Conservation (phyloP, 176 grass and related monocot genomes). For the Juncus effusus region DNA sequence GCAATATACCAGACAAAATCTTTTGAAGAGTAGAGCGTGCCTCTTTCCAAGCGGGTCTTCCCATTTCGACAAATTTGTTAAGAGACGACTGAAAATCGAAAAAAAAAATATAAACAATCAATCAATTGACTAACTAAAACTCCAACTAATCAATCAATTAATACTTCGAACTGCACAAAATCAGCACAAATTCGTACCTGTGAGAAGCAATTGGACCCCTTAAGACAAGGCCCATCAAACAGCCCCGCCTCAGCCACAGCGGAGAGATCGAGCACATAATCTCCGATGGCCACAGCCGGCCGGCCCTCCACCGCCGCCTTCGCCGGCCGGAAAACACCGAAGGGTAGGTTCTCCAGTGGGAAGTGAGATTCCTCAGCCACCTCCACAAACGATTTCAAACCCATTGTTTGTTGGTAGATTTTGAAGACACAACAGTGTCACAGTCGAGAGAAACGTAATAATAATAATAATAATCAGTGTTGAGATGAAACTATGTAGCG, state of each 20-base stretch:
- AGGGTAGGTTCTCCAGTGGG: slow-evolving; percentile 93
- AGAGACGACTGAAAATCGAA: slow-evolving; percentile 59
- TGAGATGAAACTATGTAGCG: no score
- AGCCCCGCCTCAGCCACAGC: slow-evolving; percentile 67
- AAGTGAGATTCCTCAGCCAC: slow-evolving; percentile 72
- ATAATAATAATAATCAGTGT: no score
- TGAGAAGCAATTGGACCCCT: slow-evolving; percentile 56
- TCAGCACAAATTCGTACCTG: slow-evolving; percentile 37
- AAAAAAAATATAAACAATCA: background rate
- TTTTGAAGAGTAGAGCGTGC: slow-evolving; percentile 80
- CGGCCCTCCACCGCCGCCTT: slow-evolving; percentile 29
- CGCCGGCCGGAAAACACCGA: slow-evolving; percentile 60
- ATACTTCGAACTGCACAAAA: background rate
- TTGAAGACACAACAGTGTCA: no score
- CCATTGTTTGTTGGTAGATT: slow-evolving; percentile 19
- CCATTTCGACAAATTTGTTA: slow-evolving; percentile 88
- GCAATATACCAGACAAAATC: slow-evolving; percentile 60
- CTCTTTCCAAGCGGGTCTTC: slow-evolving; percentile 83
- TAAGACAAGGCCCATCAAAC: slow-evolving; percentile 73
- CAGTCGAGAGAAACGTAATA: no score
- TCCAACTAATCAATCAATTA: background rate
- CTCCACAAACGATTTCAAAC: slow-evolving; percentile 77
- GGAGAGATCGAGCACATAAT: slow-evolving; percentile 84
- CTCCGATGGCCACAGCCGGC: slow-evolving; percentile 76
- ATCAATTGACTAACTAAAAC: background rate